Evolutionary conservation across 306 rosid genomes (phyloP).

Genomic region (Mimosa pudica): DNA sequence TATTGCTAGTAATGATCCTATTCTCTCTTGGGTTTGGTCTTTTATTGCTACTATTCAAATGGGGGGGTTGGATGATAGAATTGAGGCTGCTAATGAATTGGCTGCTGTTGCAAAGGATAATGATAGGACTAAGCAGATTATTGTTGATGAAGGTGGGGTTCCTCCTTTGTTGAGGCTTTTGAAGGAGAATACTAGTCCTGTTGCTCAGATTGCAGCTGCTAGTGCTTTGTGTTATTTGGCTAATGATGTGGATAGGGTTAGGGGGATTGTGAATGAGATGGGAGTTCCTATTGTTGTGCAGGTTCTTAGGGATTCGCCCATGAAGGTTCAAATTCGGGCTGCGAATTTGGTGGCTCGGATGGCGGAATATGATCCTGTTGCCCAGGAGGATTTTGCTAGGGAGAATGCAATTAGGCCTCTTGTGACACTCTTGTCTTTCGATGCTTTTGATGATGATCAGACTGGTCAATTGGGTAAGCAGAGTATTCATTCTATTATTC

Average conservation of each 20-base stretch:
- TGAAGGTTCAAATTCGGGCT: conserved; percentile 55
- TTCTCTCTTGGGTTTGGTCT: conserved; percentile 82
- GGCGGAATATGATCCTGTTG: conserved; percentile 63
- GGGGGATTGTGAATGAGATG: conserved; percentile 48
- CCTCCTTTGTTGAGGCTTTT: conserved; percentile 70
- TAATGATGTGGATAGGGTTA: conserved; percentile 53
- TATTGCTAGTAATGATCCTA: conserved; percentile 82
- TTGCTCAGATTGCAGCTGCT: conserved; percentile 62
- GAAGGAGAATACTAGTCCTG: conserved; percentile 52
- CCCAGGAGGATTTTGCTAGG: conserved; percentile 72
- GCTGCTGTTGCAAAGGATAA: conserved; percentile 64
- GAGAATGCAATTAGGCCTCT: conserved; percentile 74
- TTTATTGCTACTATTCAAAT: conserved; percentile 66
- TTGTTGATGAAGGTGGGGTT: conserved; percentile 68
- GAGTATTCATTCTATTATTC: conserved; percentile 59
- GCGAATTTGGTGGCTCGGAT: conserved; percentile 67
- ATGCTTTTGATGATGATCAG: conserved; percentile 50
- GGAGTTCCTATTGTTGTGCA: conserved; percentile 65
- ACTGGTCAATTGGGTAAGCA: conserved; percentile 51
- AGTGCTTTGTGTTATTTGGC: conserved; percentile 55
- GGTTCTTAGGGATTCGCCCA: conserved; percentile 59
- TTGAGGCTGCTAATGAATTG: conserved; percentile 67
- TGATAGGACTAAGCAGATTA: conserved; percentile 71
- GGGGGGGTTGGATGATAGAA: conserved; percentile 57
- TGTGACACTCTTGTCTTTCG: conserved; percentile 58